phyloP scores from a whole-genome alignment of 73 alveolate species.

The Tetrahymena borealis region DNA sequence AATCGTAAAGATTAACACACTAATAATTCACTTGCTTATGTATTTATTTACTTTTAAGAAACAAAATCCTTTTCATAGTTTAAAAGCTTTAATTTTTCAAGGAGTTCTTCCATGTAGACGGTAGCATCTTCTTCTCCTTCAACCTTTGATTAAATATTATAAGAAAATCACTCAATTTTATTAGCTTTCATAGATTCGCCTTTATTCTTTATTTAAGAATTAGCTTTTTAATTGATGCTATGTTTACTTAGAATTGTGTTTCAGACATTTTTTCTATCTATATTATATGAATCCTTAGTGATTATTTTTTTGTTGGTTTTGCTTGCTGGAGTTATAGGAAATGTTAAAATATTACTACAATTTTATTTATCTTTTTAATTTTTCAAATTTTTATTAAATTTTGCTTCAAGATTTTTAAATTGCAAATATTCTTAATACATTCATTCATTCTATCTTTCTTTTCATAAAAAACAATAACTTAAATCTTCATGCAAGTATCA shows the following conservation, averaged over 20 bases:
- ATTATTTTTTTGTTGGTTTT: not conserved
- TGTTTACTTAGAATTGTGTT: not conserved
- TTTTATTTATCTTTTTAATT: not conserved
- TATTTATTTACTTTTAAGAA: slow-evolving; percentile 6
- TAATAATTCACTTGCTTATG: not conserved
- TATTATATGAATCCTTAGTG: not conserved
- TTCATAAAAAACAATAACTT: not conserved
- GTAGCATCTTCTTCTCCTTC: slow-evolving; percentile 34
- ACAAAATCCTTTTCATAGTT: slow-evolving; percentile 14
- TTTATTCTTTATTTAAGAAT: too few relatives aligned
- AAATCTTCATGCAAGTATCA: too few relatives aligned
- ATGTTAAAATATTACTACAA: not conserved
- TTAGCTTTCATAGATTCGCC: too few relatives aligned
- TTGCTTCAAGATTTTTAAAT: not conserved
- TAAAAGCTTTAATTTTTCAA: slow-evolving; percentile 22
- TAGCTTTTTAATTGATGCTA: too few relatives aligned
- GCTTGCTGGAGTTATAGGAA: slow-evolving; percentile 2
- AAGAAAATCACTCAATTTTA: not conserved
- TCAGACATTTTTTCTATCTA: not conserved
- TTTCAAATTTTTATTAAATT: not conserved
- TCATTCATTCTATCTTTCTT: not conserved
- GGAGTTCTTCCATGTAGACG: slow-evolving; percentile 29
- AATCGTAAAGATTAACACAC: not conserved
- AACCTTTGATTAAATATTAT: not conserved
- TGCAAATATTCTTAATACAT: not conserved